Conservation (phyloP, 2,329 filamentous ascomycete genomes). For the Arthroderma sp. region DNA sequence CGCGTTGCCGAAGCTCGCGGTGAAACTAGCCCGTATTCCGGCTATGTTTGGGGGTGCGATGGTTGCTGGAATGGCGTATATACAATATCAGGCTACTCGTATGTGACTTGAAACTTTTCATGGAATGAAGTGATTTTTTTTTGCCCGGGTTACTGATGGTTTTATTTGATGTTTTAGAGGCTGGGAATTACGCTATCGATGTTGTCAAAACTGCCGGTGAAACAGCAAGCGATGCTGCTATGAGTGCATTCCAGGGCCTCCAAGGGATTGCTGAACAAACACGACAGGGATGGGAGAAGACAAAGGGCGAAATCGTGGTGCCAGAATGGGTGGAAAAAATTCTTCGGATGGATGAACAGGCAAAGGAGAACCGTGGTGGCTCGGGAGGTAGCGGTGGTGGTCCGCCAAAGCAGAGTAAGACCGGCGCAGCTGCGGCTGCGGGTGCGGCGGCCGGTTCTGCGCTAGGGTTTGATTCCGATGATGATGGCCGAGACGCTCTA, state of each 20-base stretch:
- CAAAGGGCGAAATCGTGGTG: constrained; percentile 59
- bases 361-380: constrained; percentile 37
- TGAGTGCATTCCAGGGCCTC: constrained; percentile 55
- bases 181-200: constrained; percentile 64
- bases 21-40: constrained; percentile 77
- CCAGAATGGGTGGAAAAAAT: constrained; percentile 72
- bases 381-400: constrained; percentile 34
- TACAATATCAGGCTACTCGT: constrained; percentile 92
- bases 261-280: constrained; percentile 68
- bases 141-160: not conserved
- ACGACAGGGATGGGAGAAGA: constrained; percentile 66
- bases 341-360: constrained; percentile 48
- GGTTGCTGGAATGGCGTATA: constrained; percentile 74
- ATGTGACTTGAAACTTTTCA: constrained; percentile 28
- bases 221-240: constrained; percentile 54
- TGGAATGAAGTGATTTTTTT: not conserved
- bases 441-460: constrained; percentile 61
- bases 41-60: constrained; percentile 84
- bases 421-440: constrained; percentile 46
- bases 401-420: constrained; percentile 42
- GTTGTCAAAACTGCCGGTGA: constrained; percentile 62
- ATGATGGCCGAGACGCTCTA: constrained; percentile 54
- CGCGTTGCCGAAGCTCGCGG: constrained; percentile 67
- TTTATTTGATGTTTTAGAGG: constrained; percentile 37
- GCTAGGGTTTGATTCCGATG: constrained; percentile 60